Evolutionary conservation across 148 eudicot genomes (phyloP).

Genomic region (Persicaria maculosa): DNA sequence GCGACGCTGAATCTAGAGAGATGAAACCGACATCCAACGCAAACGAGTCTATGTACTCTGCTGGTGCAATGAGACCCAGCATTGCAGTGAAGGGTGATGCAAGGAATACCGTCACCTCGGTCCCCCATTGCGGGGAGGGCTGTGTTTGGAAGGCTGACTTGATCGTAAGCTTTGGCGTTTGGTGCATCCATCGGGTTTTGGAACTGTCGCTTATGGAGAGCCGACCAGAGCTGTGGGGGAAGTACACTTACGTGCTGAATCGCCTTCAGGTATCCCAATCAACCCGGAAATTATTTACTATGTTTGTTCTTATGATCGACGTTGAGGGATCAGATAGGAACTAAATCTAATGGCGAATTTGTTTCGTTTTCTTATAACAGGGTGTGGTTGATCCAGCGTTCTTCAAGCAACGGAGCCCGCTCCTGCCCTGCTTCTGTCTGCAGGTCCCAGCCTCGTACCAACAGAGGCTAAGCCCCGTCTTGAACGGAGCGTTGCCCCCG

Average conservation of each 20-base stretch:
- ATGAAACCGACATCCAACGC: slow-evolving; percentile 23
- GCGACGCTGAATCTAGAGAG: slow-evolving; percentile 68
- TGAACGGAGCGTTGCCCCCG: slow-evolving; percentile 61
- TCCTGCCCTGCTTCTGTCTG: slow-evolving; percentile 79
- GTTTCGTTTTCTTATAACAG: slow-evolving; percentile 23
- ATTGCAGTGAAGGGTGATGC: slow-evolving; percentile 31
- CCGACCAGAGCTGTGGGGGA: slow-evolving; percentile 98
- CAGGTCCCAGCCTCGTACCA: slow-evolving; percentile 53
- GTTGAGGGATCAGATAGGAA: not conserved
- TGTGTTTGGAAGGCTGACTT: slow-evolving; percentile 80
- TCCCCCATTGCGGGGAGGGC: slow-evolving; percentile 88
- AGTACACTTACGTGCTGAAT: slow-evolving; percentile 87
- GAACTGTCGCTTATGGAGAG: slow-evolving; percentile 98
- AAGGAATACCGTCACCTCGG: slow-evolving; percentile 37
- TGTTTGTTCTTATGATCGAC: not conserved
- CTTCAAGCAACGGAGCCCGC: slow-evolving; percentile 59
- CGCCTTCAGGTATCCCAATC: slow-evolving; percentile 82
- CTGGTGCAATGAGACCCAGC: slow-evolving; percentile 33
- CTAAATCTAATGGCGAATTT: not conserved
- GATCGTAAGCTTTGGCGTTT: slow-evolving; percentile 82
- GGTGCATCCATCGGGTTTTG: slow-evolving; percentile 83
- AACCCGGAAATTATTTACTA: not conserved
- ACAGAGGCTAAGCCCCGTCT: slow-evolving; percentile 47
- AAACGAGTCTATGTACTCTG: slow-evolving; percentile 29
- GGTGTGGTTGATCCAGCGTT: slow-evolving; percentile 82